Conservation (phyloP, 306 rosid species). For the Begonia fuchsioides region DNA sequence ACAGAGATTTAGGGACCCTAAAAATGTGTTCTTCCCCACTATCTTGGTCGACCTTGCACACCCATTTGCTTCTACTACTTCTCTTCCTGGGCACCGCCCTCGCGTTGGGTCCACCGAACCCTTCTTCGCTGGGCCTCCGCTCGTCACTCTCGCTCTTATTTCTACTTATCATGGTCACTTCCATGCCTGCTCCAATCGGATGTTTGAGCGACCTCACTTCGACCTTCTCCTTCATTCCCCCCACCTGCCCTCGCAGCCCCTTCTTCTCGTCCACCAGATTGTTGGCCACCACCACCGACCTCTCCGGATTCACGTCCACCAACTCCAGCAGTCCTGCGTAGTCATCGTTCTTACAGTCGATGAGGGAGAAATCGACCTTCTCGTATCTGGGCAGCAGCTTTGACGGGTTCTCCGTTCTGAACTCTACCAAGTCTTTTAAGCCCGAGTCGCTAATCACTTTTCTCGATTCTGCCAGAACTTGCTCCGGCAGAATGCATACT, state of each 20-base stretch:
- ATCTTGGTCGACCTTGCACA: constrained; percentile 41
- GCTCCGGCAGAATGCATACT: constrained; percentile 46
- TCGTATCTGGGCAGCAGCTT: constrained; percentile 22
- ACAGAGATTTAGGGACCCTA: constrained; percentile 16
- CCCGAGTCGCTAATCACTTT: constrained; percentile 30
- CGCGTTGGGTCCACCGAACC: constrained; percentile 1
- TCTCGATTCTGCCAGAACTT: constrained; percentile 30
- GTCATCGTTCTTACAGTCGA: constrained; percentile 38
- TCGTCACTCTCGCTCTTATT: constrained; percentile 5
- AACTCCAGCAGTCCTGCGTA: constrained; percentile 24
- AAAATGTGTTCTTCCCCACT: constrained; percentile 64
- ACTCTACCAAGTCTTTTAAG: constrained; percentile 40
- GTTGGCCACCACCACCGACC: constrained; percentile 44
- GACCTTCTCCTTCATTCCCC: constrained; percentile 23
- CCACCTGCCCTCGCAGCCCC: constrained; percentile 20
- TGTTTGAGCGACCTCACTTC: constrained; percentile 37
- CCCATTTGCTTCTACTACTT: constrained; percentile 45
- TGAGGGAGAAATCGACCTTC: constrained; percentile 49
- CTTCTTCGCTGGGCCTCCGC: constrained; percentile 4
- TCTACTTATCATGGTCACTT: constrained; percentile 30
- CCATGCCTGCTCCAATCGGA: constrained; percentile 43
- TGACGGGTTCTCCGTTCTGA: constrained; percentile 42
- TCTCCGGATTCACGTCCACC: constrained; percentile 33
- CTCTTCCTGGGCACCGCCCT: constrained; percentile 7
- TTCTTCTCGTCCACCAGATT: constrained; percentile 27